phyloP scores from a whole-genome alignment of 2,329 filamentous ascomycete species.

The Ceratocystis ficicola region DNA sequence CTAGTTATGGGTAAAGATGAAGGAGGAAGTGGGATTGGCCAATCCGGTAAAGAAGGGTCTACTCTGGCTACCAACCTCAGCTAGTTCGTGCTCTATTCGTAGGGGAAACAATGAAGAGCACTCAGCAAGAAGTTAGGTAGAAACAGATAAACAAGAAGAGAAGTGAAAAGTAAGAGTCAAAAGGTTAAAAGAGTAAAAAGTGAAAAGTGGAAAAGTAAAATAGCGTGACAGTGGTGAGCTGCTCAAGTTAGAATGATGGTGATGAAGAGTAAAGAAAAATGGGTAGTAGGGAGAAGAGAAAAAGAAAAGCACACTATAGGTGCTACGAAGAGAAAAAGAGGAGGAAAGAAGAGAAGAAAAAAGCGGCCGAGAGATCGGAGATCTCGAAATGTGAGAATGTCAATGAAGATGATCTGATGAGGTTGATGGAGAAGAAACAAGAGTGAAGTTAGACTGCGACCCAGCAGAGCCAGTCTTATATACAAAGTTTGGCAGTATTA shows the following conservation, averaged over 20 bases:
- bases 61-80: neutral
- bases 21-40: slow-evolving; percentile 9
- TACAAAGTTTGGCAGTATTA: neutral
- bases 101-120: neutral
- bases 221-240: neutral
- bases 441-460: neutral
- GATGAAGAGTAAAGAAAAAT: slow-evolving; percentile 11
- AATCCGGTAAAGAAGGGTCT: slow-evolving; percentile 14
- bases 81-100: neutral
- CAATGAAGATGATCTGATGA: neutral
- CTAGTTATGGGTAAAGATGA: neutral
- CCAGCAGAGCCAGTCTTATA: neutral
- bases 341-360: neutral
- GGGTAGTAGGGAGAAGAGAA: slow-evolving; percentile 5
- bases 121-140: neutral
- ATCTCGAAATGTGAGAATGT: slow-evolving; percentile 9
- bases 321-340: slow-evolving; percentile 14
- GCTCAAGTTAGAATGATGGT: neutral
- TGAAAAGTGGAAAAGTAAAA: slow-evolving; percentile 3
- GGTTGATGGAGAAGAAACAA: slow-evolving; percentile 4
- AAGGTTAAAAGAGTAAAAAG: neutral
- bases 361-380: slow-evolving; percentile 12
- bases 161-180: neutral
- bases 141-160: neutral
- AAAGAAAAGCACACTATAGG: slow-evolving; percentile 10